Conservation (phyloP, 169 alveolate genomes). For the Amoebophrya sp. region DNA sequence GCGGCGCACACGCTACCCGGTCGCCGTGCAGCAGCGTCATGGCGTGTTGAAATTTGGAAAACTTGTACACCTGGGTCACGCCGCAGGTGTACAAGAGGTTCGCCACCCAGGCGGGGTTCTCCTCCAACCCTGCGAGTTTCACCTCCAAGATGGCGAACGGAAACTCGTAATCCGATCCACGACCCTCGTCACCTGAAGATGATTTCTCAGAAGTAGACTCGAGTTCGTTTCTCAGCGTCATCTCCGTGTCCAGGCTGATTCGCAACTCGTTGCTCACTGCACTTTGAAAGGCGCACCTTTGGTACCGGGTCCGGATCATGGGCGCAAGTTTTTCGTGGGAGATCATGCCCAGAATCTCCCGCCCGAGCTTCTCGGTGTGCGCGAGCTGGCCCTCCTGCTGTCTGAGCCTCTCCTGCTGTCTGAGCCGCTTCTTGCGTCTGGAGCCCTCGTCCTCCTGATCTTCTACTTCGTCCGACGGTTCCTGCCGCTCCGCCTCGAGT, state of each 20-base stretch:
- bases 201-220: no score
- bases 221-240: no score
- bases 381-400: constrained; percentile 18
- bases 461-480: no score
- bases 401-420: no score
- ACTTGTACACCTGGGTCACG: constrained; percentile 43
- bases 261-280: constrained; percentile 38
- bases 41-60: constrained; percentile 48
- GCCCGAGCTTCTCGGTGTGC: constrained; percentile 30
- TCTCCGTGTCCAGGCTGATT: constrained; percentile 43
- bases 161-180: constrained; percentile 38
- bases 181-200: no score
- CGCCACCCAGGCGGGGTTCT: constrained; percentile 44
- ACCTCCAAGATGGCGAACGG: constrained; percentile 47
- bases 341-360: constrained; percentile 36
- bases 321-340: constrained; percentile 35
- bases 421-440: no score
- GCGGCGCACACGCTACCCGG: constrained; percentile 40
- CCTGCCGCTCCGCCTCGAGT: no score
- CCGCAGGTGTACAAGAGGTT: constrained; percentile 35
- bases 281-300: constrained; percentile 44
- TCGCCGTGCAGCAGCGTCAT: constrained; percentile 47
- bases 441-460: no score
- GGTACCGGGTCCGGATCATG: constrained; percentile 45
- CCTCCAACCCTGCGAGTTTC: constrained; percentile 38